Conservation (phyloP, 2,329 filamentous ascomycete species). For the Ophiostoma angusticollis region DNA sequence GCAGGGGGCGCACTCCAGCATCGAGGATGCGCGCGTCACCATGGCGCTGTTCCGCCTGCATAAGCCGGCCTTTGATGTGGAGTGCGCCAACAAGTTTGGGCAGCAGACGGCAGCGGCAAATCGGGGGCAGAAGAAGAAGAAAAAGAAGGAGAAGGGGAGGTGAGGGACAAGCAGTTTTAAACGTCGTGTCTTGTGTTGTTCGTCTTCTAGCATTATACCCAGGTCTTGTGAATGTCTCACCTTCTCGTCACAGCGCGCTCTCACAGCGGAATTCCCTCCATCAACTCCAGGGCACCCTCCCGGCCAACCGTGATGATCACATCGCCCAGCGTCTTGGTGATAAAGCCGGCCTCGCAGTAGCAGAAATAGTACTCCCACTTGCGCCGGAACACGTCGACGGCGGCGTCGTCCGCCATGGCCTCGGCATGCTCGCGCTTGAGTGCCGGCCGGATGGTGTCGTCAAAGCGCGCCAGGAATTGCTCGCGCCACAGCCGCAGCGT, state of each 20-base stretch:
- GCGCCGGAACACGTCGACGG: slow-evolving; percentile 52
- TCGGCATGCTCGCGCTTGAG: slow-evolving; percentile 45
- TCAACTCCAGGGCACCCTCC: slow-evolving; percentile 52
- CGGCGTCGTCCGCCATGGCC: slow-evolving; percentile 45
- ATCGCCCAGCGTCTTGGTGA: slow-evolving; percentile 59
- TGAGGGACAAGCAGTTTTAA: neutral
- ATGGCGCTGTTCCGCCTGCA: slow-evolving; percentile 80
- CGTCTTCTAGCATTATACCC: neutral
- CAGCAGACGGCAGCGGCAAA: slow-evolving; percentile 11
- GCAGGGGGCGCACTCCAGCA: slow-evolving; percentile 49
- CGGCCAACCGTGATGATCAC: slow-evolving; percentile 58
- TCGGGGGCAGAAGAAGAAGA: slow-evolving; percentile 13
- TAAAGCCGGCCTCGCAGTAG: slow-evolving; percentile 63
- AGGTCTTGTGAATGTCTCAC: neutral
- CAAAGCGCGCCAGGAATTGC: slow-evolving; percentile 50
- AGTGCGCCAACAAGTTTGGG: slow-evolving; percentile 57
- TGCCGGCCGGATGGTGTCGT: slow-evolving; percentile 45
- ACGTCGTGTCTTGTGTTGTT: neutral
- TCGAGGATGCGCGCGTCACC: slow-evolving; percentile 72
- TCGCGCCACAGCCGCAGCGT: slow-evolving; percentile 57
- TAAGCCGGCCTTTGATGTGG: slow-evolving; percentile 75
- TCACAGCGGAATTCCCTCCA: slow-evolving; percentile 52
- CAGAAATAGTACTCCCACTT: slow-evolving; percentile 73
- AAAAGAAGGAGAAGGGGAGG: slow-evolving; percentile 26
- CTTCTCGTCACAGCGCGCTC: neutral